Conservation (phyloP, 129 eudicot genomes). For the Lonicera japonica region DNA sequence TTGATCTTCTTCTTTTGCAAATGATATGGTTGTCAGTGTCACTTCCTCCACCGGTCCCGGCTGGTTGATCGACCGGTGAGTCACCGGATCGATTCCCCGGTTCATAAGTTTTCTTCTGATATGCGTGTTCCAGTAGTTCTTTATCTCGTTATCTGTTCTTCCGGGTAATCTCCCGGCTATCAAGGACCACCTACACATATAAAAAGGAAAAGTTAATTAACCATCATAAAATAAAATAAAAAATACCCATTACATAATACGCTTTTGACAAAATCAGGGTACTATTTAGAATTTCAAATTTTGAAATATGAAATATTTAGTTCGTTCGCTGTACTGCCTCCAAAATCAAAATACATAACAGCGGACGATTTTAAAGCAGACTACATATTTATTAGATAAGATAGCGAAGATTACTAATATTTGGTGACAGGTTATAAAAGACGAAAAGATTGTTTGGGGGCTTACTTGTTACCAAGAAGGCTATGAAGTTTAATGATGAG, state of each 20-base stretch:
- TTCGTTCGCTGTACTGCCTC: no score
- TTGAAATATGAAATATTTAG: no score
- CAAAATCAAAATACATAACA: no score
- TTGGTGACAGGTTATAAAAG: no score
- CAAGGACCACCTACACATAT: constrained; percentile 67
- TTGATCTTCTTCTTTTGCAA: neutral
- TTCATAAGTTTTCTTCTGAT: constrained; percentile 80
- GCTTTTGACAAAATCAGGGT: no score
- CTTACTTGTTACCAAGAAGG: constrained; percentile 90
- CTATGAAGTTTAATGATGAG: constrained; percentile 86
- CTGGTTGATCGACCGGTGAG: constrained; percentile 65
- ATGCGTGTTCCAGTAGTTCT: constrained; percentile 96
- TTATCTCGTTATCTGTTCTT: constrained; percentile 94
- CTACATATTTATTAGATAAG: no score
- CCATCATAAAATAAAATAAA: neutral
- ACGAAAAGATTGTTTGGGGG: no score
- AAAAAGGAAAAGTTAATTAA: neutral
- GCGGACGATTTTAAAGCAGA: no score
- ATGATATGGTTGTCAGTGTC: neutral
- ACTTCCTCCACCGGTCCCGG: constrained; percentile 15
- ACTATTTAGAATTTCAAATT: no score
- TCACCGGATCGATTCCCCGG: constrained; percentile 92
- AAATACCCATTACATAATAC: no score
- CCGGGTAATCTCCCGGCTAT: constrained; percentile 97
- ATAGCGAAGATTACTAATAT: no score